Conservation (phyloP, 352 stramenopile species). For the Globisporangium apiculatum region DNA sequence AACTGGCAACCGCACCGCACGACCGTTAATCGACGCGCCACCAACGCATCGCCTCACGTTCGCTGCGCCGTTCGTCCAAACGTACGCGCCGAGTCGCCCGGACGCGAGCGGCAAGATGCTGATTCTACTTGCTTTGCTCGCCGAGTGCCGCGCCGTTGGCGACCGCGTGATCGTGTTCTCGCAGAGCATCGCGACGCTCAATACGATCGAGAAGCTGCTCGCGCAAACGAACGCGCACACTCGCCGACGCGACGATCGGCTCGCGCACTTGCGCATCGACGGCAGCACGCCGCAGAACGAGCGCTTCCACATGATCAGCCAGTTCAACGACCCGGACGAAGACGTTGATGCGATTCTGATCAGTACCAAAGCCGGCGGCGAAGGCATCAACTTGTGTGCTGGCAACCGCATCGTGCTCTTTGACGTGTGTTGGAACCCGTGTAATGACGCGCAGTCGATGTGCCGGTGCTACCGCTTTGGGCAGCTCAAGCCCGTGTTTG, state of each 20-base stretch:
- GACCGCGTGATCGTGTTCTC: slow-evolving; percentile 89
- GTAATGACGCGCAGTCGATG: slow-evolving; percentile 90
- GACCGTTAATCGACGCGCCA: no score
- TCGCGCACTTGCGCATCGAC: slow-evolving; percentile 76
- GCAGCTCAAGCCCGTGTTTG: slow-evolving; percentile 88
- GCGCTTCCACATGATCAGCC: slow-evolving; percentile 66
- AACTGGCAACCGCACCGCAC: background rate
- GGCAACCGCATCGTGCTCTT: slow-evolving; percentile 90
- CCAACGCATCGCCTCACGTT: slow-evolving; percentile 63
- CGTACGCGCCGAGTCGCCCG: slow-evolving; percentile 45
- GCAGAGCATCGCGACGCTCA: slow-evolving; percentile 83
- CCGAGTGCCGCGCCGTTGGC: slow-evolving; percentile 51
- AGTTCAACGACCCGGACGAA: slow-evolving; percentile 82
- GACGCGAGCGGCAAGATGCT: slow-evolving; percentile 85
- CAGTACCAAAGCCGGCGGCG: slow-evolving; percentile 80
- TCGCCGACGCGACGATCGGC: slow-evolving; percentile 31
- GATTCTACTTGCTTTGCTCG: slow-evolving; percentile 76
- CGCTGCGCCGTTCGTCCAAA: slow-evolving; percentile 47
- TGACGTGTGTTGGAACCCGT: slow-evolving; percentile 90
- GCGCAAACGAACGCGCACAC: slow-evolving; percentile 47
- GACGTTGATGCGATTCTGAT: slow-evolving; percentile 84
- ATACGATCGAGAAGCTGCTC: slow-evolving; percentile 74
- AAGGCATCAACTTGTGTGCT: slow-evolving; percentile 85
- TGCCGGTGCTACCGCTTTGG: slow-evolving; percentile 91
- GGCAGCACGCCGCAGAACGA: slow-evolving; percentile 74